Conservation (phyloP, 257 asterid species). For the Rubia yunnanensis region DNA sequence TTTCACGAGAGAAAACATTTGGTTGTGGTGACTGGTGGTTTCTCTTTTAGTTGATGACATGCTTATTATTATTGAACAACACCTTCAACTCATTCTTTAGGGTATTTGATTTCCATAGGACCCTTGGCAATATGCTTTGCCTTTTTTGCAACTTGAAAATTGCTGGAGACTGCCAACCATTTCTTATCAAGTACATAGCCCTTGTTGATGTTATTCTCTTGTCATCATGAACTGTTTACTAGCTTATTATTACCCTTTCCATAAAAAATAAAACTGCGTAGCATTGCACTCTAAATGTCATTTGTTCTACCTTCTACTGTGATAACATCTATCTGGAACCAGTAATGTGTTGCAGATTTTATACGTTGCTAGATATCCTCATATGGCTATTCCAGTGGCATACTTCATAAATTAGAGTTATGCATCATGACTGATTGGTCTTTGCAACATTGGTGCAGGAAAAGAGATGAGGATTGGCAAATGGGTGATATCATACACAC, state of each 20-base stretch:
- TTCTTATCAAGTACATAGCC: neutral
- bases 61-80: neutral
- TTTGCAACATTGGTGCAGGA: constrained; percentile 37
- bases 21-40: neutral
- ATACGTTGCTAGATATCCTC: neutral
- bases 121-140: neutral
- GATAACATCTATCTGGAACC: neutral
- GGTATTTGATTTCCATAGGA: neutral
- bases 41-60: neutral
- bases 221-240: neutral
- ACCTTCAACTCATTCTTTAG: neutral
- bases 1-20: neutral
- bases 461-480: constrained; percentile 94
- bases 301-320: neutral
- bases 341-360: neutral
- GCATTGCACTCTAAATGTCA: neutral
- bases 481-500: constrained; percentile 84
- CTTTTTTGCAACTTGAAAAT: neutral
- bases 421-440: neutral
- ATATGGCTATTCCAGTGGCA: neutral
- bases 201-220: neutral
- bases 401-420: neutral
- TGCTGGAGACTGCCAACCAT: neutral
- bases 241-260: neutral
- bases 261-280: neutral